A percentile compares a stretch with the other conserved stretches of the same genome.
Evolutionary conservation across 495 filamentous ascomycete genomes (phyloP).

Genomic region (Aspergillus sclerotioniger): DNA sequence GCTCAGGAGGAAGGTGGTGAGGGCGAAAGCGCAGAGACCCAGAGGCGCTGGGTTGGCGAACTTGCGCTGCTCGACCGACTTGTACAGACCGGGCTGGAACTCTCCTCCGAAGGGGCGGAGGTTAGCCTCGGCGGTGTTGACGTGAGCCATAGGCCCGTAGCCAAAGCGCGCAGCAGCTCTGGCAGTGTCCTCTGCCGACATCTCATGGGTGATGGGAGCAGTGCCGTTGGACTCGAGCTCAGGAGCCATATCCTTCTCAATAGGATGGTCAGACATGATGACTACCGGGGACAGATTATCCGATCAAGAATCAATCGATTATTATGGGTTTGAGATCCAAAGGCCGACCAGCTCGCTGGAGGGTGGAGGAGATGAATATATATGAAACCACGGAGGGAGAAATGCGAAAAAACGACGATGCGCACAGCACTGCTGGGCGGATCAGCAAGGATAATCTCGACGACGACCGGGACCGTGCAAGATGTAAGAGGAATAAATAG

Average conservation of each 20-base stretch:
- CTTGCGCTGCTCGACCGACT: conserved; percentile 70
- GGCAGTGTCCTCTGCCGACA: conserved; percentile 49
- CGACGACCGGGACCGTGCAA: conserved; percentile 13
- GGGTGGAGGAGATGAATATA: conserved; percentile 9
- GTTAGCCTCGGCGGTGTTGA: conserved; percentile 59
- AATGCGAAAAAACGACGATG: conserved; percentile 22
- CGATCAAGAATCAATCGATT: conserved; percentile 8
- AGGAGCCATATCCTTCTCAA: conserved; percentile 40
- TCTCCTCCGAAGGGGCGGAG: conserved; percentile 91
- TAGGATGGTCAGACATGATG: conserved; percentile 32
- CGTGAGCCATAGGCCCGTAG: conserved; percentile 66
- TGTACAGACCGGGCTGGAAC: conserved; percentile 93
- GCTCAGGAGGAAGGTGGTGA: conserved; percentile 93
- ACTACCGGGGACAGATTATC: neutral
- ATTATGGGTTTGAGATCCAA: conserved; percentile 7
- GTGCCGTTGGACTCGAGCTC: conserved; percentile 20
- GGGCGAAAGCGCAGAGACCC: conserved; percentile 83
- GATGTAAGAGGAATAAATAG: conserved; percentile 25
- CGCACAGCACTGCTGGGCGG: conserved; percentile 37
- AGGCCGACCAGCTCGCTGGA: conserved; percentile 28
- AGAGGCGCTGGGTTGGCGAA: conserved; percentile 87
- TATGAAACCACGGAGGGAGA: conserved; percentile 12
- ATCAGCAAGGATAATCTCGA: conserved; percentile 18
- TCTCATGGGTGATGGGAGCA: conserved; percentile 26
- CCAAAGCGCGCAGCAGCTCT: conserved; percentile 50